Evolutionary conservation across 2,329 filamentous ascomycete species (phyloP).

Genomic region (Colletotrichum lini): DNA sequence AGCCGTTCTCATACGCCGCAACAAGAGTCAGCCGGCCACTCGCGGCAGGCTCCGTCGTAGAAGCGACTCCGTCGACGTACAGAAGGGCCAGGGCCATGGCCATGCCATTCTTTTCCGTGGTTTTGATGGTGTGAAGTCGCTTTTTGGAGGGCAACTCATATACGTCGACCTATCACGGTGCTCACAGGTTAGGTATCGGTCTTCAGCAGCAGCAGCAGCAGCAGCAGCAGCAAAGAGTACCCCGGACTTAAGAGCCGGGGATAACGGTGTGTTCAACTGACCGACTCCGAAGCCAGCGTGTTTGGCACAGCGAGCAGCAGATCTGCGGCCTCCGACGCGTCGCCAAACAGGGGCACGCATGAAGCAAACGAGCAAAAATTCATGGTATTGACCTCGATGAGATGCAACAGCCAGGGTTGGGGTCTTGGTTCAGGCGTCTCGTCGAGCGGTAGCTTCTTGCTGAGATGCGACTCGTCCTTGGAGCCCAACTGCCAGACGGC

Average conservation of each 20-base stretch:
- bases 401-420: constrained; percentile 88
- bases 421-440: constrained; percentile 62
- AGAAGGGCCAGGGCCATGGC: constrained; percentile 85
- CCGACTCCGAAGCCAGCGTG: constrained; percentile 79
- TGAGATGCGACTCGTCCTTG: constrained; percentile 74
- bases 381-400: constrained; percentile 89
- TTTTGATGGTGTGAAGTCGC: constrained; percentile 72
- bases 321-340: constrained; percentile 5
- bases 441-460: constrained; percentile 80
- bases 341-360: constrained; percentile 54
- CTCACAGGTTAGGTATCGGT: constrained; percentile 32
- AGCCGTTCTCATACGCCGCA: constrained; percentile 89
- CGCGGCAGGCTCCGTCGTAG: constrained; percentile 12
- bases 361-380: constrained; percentile 92
- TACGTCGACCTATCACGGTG: constrained; percentile 75
- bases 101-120: constrained; percentile 78
- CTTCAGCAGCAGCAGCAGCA: constrained; percentile 3
- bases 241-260: constrained; percentile 35
- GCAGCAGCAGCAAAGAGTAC: not conserved
- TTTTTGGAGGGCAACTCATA: constrained; percentile 84
- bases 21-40: constrained; percentile 69
- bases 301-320: constrained; percentile 86
- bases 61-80: constrained; percentile 55
- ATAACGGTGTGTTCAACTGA: constrained; percentile 53
- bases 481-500: constrained; percentile 83